Percentiles rank a stretch among this genome's conserved stretches.
Evolutionary conservation across 495 filamentous ascomycete species (phyloP).

Genomic region (Chaetomidium leptoderma): DNA sequence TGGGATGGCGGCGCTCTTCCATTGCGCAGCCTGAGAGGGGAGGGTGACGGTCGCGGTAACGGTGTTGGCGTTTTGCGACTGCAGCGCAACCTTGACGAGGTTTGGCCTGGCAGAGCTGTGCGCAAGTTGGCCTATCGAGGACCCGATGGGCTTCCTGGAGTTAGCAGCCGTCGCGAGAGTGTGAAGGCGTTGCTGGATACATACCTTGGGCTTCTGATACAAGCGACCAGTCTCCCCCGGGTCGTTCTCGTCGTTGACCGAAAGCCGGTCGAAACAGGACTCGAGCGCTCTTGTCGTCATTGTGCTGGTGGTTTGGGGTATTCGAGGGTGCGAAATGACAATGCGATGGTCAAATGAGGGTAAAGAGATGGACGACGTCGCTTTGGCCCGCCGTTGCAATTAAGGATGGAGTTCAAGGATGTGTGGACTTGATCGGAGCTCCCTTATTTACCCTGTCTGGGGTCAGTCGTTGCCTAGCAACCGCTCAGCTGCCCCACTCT

Average conservation of each 20-base stretch:
- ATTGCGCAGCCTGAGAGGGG: slow-evolving; percentile 62
- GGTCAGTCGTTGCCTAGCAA: slow-evolving; percentile 27
- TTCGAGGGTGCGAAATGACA: slow-evolving; percentile 1
- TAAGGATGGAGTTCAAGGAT: slow-evolving; percentile 12
- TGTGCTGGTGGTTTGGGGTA: slow-evolving; percentile 12
- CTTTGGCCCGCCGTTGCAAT: slow-evolving; percentile 4
- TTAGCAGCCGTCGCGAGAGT: slow-evolving; percentile 29
- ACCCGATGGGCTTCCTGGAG: slow-evolving; percentile 43
- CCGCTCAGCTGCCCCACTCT: background rate
- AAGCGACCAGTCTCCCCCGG: slow-evolving; percentile 42
- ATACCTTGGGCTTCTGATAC: slow-evolving; percentile 68
- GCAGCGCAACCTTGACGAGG: slow-evolving; percentile 76
- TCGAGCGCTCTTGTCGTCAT: slow-evolving; percentile 59
- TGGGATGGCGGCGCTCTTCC: slow-evolving; percentile 26
- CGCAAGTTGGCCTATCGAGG: slow-evolving; percentile 52
- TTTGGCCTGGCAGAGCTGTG: slow-evolving; percentile 62
- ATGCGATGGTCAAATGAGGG: background rate
- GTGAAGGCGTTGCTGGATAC: background rate
- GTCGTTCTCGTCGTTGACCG: slow-evolving; percentile 78
- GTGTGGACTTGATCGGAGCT: slow-evolving; percentile 1
- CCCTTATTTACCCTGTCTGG: slow-evolving; percentile 4
- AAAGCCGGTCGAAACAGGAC: slow-evolving; percentile 74
- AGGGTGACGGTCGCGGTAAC: slow-evolving; percentile 58
- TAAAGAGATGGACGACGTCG: background rate
- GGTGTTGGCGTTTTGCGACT: slow-evolving; percentile 56